phyloP scores from a whole-genome alignment of 2,329 filamentous ascomycete species.

The Colletotrichum sojae region DNA sequence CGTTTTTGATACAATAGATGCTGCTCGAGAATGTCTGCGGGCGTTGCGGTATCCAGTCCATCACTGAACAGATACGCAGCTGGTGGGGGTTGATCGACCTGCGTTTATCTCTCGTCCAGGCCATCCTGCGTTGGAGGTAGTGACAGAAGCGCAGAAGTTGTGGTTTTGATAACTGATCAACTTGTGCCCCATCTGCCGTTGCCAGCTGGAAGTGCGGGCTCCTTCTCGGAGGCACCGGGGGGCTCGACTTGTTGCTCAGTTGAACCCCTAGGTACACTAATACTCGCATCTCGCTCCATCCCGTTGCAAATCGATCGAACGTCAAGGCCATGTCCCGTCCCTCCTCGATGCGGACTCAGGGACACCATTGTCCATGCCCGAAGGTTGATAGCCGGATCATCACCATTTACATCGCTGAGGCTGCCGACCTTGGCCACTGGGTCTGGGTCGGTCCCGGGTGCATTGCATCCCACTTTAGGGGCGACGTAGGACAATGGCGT shows the following conservation, averaged over 20 bases:
- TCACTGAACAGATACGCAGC: not conserved
- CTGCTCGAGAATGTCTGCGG: constrained; percentile 9
- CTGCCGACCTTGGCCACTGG: not conserved
- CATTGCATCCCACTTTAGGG: constrained; percentile 8
- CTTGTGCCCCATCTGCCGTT: not conserved
- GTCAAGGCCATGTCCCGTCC: constrained; percentile 14
- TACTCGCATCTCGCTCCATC: not conserved
- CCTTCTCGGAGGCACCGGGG: constrained; percentile 16
- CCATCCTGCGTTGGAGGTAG: constrained; percentile 9
- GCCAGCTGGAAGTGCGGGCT: not conserved
- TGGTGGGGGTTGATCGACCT: too few relatives aligned
- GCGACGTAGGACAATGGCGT: constrained; percentile 25
- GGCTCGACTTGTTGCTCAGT: not conserved
- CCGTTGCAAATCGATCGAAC: constrained; percentile 25
- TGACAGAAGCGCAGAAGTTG: not conserved
- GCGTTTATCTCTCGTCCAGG: too few relatives aligned
- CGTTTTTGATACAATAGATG: constrained; percentile 17
- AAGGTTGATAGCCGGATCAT: too few relatives aligned
- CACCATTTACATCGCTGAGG: not conserved
- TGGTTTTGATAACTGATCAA: constrained; percentile 9
- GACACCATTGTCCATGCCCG: not conserved
- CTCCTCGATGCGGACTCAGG: constrained; percentile 16
- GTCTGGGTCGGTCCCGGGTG: not conserved
- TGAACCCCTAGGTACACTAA: constrained; percentile 7
- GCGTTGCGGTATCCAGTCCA: not conserved